These are phyloP conservation scores for Fusarium hainanense DNA, from an alignment of 2,329 filamentous ascomycete species.

Conservation along the genomic window DNA sequence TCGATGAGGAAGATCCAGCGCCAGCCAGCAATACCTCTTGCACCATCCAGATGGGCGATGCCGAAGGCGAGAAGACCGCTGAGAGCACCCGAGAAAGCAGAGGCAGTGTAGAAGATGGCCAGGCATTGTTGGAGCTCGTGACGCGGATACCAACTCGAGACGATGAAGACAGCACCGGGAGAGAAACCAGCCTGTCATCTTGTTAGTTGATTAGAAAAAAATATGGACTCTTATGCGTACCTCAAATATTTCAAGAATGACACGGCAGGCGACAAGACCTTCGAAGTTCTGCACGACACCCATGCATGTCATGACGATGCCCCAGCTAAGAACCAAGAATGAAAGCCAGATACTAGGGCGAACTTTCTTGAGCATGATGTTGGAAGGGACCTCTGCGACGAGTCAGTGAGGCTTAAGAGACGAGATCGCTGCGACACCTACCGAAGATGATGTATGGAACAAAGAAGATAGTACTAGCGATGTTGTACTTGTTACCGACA, in stretches of 20 bases:
- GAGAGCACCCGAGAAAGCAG: conserved; percentile 56
- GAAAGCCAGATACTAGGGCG: conserved; percentile 52
- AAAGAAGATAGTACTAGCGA: conserved; percentile 63
- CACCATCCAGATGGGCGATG: conserved; percentile 58
- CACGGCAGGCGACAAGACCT: conserved; percentile 57
- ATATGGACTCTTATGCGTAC: too few species aligned
- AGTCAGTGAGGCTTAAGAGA: not conserved
- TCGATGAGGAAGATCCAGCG: conserved; percentile 67
- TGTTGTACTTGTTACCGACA: conserved; percentile 64
- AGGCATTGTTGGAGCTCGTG: conserved; percentile 47
- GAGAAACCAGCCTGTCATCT: conserved; percentile 57
- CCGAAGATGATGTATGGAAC: conserved; percentile 62
- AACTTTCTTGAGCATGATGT: conserved; percentile 51
- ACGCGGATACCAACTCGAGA: conserved; percentile 48
- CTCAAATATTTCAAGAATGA: conserved; percentile 58
- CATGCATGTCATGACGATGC: conserved; percentile 56
- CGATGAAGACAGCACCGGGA: conserved; percentile 47
- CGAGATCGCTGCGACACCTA: not conserved
- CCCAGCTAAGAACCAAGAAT: conserved; percentile 54
- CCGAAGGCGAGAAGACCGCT: conserved; percentile 58
- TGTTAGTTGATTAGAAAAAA: not conserved
- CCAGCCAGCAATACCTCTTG: conserved; percentile 57
- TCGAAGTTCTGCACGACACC: conserved; percentile 59
- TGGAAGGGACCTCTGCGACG: conserved; percentile 52
- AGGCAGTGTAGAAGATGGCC: conserved; percentile 52